Base-by-base conservation (phyloP, 2,329 filamentous ascomycete genomes). In the Venturia nashicola region DNA sequence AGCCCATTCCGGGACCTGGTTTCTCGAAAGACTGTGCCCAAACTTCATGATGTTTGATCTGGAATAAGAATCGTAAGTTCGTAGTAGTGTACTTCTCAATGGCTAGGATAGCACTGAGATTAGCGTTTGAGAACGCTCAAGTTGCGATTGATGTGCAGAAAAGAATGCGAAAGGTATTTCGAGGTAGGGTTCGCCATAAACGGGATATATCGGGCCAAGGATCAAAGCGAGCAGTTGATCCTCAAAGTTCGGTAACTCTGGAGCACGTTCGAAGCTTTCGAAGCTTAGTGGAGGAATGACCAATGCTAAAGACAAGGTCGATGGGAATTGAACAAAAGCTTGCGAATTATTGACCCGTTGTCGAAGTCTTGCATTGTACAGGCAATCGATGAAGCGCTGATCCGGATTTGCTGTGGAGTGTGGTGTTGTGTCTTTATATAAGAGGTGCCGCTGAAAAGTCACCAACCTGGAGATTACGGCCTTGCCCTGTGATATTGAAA, bases 1-100 rank as follows among this genome's bases (percentile, higher is more conserved):
- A 62, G 89, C 87, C 90, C 90, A 95, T 77, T 93, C 90, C 59
- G 90, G 90, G 71, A 94, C 89, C 77, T 93, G 89, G 72, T 92
- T 91, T 59, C 89, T 85, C 20, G 89, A 84, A 64, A 95, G 81
- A 64, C 79, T 79, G 70, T 80, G 78, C 7, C 77, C 79, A 68
- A 80, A 80, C 70, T 79, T 79, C 77, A 79, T 79, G 48, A 23
- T 64, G 12, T 48, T 14, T 27, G 8, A 51, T 51, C 8, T 57
- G 16, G 8, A 16, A 36, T n/a, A 36, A 36, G 27, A 36, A 20
- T 57, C 27, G 51, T 5, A 18, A 14, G 27, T n/a, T 34, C 32
- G 27, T 57, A 27, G 32, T 18, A 9, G 51, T 57, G 51, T 57
- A 23, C 51, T 57, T 57, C 27, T 36, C 27, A 27, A 16, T 18